Conservation (phyloP, 2,329 filamentous ascomycete genomes). For the Aurifilum marmelostoma region DNA sequence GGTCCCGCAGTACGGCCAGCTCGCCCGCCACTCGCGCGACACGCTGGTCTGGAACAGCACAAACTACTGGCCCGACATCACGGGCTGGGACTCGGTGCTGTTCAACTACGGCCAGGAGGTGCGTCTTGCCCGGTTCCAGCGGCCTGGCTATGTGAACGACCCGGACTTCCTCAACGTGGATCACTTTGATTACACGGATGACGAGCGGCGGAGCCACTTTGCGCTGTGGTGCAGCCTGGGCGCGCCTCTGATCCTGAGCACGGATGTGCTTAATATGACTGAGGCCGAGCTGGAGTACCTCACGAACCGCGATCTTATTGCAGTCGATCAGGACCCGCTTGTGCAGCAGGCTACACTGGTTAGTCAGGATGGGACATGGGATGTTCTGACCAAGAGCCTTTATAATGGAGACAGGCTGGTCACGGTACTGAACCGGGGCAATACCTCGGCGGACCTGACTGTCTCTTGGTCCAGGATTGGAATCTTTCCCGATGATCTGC, state of each 20-base stretch:
- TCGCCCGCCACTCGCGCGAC: slow-evolving; percentile 48
- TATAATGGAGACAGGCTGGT: slow-evolving; percentile 51
- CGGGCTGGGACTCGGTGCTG: slow-evolving; percentile 52
- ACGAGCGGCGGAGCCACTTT: slow-evolving; percentile 43
- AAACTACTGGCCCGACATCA: slow-evolving; percentile 44
- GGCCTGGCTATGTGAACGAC: slow-evolving; percentile 43
- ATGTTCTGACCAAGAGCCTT: slow-evolving; percentile 51
- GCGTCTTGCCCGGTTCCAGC: slow-evolving; percentile 45
- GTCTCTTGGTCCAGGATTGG: slow-evolving; percentile 44
- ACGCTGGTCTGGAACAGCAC: slow-evolving; percentile 38
- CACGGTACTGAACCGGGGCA: slow-evolving; percentile 50
- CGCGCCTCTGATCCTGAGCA: slow-evolving; percentile 43
- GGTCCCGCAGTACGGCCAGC: slow-evolving; percentile 44
- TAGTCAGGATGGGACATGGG: slow-evolving; percentile 46
- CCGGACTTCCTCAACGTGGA: slow-evolving; percentile 44
- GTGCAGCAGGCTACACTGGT: slow-evolving; percentile 52
- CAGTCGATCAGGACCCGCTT: slow-evolving; percentile 46
- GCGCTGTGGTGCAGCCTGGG: slow-evolving; percentile 42
- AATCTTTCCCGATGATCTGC: slow-evolving; percentile 36
- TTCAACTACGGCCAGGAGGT: slow-evolving; percentile 50
- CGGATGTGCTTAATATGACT: slow-evolving; percentile 43
- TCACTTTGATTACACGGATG: slow-evolving; percentile 39
- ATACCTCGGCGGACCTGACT: slow-evolving; percentile 34
- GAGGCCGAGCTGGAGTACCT: slow-evolving; percentile 42
- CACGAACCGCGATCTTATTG: slow-evolving; percentile 46